Conservation (phyloP, 1,284 basidiomycete species). For the Moesziomyces sp. region DNA sequence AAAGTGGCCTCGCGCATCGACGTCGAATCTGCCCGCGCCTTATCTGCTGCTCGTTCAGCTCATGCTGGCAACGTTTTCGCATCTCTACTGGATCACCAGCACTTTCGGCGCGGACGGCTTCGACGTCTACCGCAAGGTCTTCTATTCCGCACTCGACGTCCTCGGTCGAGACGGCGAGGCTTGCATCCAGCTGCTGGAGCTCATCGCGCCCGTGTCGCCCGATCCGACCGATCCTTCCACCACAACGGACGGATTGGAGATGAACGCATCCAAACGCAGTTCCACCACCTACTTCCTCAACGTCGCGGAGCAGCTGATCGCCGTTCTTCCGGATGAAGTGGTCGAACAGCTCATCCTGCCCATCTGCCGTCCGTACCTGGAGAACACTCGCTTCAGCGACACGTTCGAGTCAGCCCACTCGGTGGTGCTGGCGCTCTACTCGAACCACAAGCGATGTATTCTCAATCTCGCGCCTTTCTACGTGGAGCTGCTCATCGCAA, state of each 20-base stretch:
- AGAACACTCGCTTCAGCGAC: conserved; percentile 54
- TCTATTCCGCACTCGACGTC: conserved; percentile 64
- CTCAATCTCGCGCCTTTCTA: conserved; percentile 62
- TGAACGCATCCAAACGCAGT: conserved; percentile 35
- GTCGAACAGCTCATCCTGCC: conserved; percentile 56
- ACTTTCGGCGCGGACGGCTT: conserved; percentile 62
- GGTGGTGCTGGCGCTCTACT: conserved; percentile 59
- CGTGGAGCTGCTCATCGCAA: conserved; percentile 50
- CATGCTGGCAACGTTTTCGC: conserved; percentile 51
- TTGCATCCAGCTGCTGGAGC: conserved; percentile 46
- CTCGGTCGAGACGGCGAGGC: conserved; percentile 58
- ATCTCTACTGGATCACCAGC: conserved; percentile 62
- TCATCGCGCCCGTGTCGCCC: conserved; percentile 19
- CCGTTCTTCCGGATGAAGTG: conserved; percentile 55
- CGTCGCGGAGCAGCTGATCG: conserved; percentile 60
- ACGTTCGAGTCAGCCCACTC: conserved; percentile 66
- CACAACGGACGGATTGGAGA: conserved; percentile 11
- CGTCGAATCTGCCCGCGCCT: conserved; percentile 53
- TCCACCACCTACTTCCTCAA: conserved; percentile 58
- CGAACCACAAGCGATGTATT: conserved; percentile 44
- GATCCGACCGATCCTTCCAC: conserved; percentile 4
- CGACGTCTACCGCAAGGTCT: conserved; percentile 63
- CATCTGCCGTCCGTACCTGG: conserved; percentile 55
- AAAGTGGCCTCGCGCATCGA: conserved; percentile 46
- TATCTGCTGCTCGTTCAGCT: conserved; percentile 52